Evolutionary conservation across 1,139 yeast genomes (phyloP).

Genomic region (Saccharomyces pastorianus): DNA sequence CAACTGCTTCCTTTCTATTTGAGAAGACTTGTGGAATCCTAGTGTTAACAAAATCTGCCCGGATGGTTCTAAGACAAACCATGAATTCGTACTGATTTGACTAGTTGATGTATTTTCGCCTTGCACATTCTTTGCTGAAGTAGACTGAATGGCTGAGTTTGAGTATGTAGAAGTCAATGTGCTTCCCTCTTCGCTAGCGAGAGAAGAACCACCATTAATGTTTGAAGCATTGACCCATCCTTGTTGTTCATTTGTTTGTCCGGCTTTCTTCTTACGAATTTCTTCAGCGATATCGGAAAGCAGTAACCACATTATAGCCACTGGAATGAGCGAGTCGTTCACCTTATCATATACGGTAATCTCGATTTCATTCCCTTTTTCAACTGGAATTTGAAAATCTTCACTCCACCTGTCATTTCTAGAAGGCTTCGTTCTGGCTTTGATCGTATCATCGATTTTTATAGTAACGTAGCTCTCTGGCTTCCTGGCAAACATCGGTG

Average conservation of each 20-base stretch:
- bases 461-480: slow-evolving; percentile 74
- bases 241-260: slow-evolving; percentile 57
- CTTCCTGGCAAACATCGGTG: slow-evolving; percentile 65
- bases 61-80: slow-evolving; percentile 90
- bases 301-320: slow-evolving; percentile 88
- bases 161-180: slow-evolving; percentile 2
- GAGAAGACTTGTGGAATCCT: slow-evolving; percentile 67
- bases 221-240: slow-evolving; percentile 87
- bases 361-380: slow-evolving; percentile 86
- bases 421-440: slow-evolving; percentile 66
- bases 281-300: slow-evolving; percentile 90
- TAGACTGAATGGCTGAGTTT: slow-evolving; percentile 3
- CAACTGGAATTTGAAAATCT: slow-evolving; percentile 70
- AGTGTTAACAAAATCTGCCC: slow-evolving; percentile 77
- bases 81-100: slow-evolving; percentile 49
- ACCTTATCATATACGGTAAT: slow-evolving; percentile 76
- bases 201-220: slow-evolving; percentile 23
- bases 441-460: slow-evolving; percentile 80
- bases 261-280: slow-evolving; percentile 81
- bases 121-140: background rate
- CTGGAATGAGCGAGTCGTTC: slow-evolving; percentile 64
- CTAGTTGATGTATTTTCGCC: background rate
- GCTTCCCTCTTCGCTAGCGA: slow-evolving; percentile 9
- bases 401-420: slow-evolving; percentile 82
- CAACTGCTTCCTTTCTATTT: slow-evolving; percentile 40